Evolutionary conservation across 306 rosid species (phyloP), one percentile per base, ranked within the genome.

Genomic region (Gastrolobium villosum): DNA sequence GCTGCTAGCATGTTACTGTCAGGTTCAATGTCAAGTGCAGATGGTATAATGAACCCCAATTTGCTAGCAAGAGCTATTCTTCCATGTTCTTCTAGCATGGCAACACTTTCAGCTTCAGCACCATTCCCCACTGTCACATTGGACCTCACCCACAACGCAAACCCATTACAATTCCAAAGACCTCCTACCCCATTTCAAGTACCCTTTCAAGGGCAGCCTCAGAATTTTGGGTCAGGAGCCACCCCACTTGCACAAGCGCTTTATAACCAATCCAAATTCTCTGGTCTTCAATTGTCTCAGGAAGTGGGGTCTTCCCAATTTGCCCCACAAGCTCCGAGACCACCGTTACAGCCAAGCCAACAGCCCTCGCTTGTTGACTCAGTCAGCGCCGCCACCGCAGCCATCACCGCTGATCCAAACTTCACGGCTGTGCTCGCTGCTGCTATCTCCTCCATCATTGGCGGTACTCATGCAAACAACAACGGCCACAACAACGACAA

Each of bases 351-450:
- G 10, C 91, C 83, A 20, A 34, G 71, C 41, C 91, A 71, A 6
- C 81, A 49, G 0, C 82, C 92, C 6, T 83, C 91, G 0, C 61
- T 86, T 20, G 89, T 93, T 28, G 97, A 95, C 49, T 80, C 93
- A 0, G 89, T 93, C 55, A 92, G 87, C 49, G 98, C 98, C 0
- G 98, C 98, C 41, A 87, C 99, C 0, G 92, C 99, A 0, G 97
- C 97, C 40, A 91, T 96, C 86, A 89, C 99, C 0, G 77, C 94
- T 4, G 97, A 96, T 46, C 99, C 99, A 0, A 90, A 88, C 49
- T 96, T 96, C 89, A 91, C 96, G 0, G 99, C 98, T 0, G 99
- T 87, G 0, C 92, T 96, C 4, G 99, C 98, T 0, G 99, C 99
- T 1, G 99, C 99, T 10, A 93, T 96, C 84, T 87, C 96, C 55